These are phyloP conservation scores for Capsicum rhomboideum DNA, from an alignment of 257 asterid genomes.

Conservation along the genomic window DNA sequence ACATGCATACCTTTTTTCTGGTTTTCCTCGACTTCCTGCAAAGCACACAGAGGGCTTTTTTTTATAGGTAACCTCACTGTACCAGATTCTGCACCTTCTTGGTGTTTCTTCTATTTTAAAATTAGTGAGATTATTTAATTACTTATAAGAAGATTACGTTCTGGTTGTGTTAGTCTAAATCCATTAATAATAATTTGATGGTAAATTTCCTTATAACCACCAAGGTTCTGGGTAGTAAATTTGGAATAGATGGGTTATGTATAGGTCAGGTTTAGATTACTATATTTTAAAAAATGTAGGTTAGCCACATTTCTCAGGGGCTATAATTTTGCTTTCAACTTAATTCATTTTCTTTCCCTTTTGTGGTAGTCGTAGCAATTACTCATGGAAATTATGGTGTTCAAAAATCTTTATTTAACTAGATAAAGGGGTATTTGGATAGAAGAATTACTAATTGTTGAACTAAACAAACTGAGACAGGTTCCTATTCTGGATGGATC, in stretches of 20 bases:
- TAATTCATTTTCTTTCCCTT: neutral
- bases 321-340: neutral
- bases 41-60: neutral
- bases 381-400: neutral
- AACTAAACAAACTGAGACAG: slow-evolving; percentile 23
- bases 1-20: neutral
- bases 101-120: neutral
- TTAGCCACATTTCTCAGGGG: neutral
- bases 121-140: neutral
- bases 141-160: neutral
- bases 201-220: neutral
- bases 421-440: neutral
- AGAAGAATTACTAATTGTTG: neutral
- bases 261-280: neutral
- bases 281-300: neutral
- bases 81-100: neutral
- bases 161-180: neutral
- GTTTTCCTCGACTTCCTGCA: neutral
- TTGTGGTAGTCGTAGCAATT: neutral
- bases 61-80: neutral
- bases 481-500: slow-evolving; percentile 98
- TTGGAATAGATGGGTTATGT: neutral
- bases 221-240: neutral
- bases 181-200: neutral
- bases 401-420: neutral